Conservation (phyloP, 306 rosid genomes). For the Gynostemma pentaphyllum region DNA sequence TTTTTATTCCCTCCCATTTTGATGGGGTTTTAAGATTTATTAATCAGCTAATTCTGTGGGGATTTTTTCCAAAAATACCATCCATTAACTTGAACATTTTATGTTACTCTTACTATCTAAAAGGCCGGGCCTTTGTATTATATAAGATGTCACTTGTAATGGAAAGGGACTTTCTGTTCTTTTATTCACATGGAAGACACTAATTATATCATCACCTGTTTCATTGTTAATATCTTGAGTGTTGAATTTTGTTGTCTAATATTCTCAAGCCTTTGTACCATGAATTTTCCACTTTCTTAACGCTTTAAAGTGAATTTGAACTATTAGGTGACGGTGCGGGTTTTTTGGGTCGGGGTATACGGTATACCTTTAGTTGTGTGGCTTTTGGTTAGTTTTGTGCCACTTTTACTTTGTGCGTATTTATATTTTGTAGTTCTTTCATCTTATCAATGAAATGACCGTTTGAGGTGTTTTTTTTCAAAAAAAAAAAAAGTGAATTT, state of each 20-base stretch:
- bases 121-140: not conserved
- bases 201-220: not conserved
- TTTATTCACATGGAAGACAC: too few species aligned
- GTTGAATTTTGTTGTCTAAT: not conserved
- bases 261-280: not conserved
- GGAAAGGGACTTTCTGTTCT: not conserved
- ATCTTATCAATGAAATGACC: too few species aligned
- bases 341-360: too few species aligned
- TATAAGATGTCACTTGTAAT: not conserved
- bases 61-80: not conserved
- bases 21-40: too few species aligned
- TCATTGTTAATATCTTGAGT: not conserved
- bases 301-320: not conserved
- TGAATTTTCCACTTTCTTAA: not conserved
- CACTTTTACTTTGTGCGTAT: too few species aligned
- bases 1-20: too few species aligned
- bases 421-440: too few species aligned
- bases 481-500: too few species aligned
- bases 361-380: too few species aligned
- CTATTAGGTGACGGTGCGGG: too few species aligned
- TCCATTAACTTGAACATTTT: not conserved
- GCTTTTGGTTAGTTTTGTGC: too few species aligned
- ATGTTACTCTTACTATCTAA: not conserved
- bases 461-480: too few species aligned
- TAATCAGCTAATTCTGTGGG: not conserved